phyloP scores from a whole-genome alignment of 768 basidiomycete species.

The Mycena belliarum region DNA sequence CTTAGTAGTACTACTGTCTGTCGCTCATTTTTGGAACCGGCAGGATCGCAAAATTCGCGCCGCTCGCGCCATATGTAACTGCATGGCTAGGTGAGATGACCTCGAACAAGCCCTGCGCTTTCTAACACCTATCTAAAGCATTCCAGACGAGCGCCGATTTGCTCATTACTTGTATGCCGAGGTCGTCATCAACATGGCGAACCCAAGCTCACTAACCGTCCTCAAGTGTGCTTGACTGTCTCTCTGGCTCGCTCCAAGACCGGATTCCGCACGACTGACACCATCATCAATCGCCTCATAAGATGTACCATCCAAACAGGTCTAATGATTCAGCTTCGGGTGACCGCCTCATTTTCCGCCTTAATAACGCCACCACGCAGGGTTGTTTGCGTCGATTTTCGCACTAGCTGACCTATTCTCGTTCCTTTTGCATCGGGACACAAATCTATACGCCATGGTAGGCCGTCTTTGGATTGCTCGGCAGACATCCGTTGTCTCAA shows the following conservation, averaged over 20 bases:
- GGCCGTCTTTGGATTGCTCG: no score
- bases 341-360: neutral
- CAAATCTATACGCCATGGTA: slow-evolving; percentile 33
- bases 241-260: slow-evolving; percentile 14
- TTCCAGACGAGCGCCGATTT: slow-evolving; percentile 19
- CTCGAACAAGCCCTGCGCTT: neutral
- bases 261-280: slow-evolving; percentile 17
- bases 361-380: neutral
- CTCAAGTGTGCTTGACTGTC: slow-evolving; percentile 14
- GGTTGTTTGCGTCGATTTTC: slow-evolving; percentile 35
- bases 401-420: slow-evolving; percentile 33
- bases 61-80: slow-evolving; percentile 28
- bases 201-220: neutral
- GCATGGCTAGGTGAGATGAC: slow-evolving; percentile 29
- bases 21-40: neutral
- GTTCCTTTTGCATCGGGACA: slow-evolving; percentile 26
- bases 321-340: neutral
- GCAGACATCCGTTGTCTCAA: neutral
- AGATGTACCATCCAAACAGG: slow-evolving; percentile 16
- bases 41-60: slow-evolving; percentile 27
- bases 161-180: slow-evolving; percentile 12
- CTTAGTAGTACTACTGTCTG: no score
- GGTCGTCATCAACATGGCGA: neutral
- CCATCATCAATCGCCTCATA: slow-evolving; percentile 19
- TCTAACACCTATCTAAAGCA: neutral